A percentile compares a stretch with the other conserved stretches of the same genome.
phyloP scores from a whole-genome alignment of 805 yeast species.

The Candida vaughaniae region DNA sequence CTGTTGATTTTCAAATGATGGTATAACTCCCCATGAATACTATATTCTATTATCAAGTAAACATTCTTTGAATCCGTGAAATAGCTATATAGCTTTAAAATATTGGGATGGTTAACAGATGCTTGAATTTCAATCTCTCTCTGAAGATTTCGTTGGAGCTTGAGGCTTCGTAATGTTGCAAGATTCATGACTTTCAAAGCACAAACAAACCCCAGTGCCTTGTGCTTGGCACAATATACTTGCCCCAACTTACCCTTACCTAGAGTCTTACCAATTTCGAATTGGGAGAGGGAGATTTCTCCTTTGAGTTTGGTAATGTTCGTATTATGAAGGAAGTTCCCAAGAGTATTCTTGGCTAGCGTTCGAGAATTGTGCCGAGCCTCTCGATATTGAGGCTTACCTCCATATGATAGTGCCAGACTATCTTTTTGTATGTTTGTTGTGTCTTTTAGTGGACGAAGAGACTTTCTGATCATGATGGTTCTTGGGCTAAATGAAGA shows the following conservation, averaged over 20 bases:
- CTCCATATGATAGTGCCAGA: too few species aligned
- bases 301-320: slow-evolving; percentile 5
- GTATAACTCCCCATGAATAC: slow-evolving; percentile 84
- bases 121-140: slow-evolving; percentile 93
- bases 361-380: not conserved
- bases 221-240: slow-evolving; percentile 86
- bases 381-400: too few species aligned
- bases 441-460: slow-evolving; percentile 4
- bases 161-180: slow-evolving; percentile 67
- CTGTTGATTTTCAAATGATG: slow-evolving; percentile 63
- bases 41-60: slow-evolving; percentile 80
- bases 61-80: slow-evolving; percentile 81
- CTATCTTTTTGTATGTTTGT: slow-evolving; percentile 4
- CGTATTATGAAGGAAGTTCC: slow-evolving; percentile 9
- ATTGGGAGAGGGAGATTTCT: slow-evolving; percentile 49
- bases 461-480: slow-evolving; percentile 7
- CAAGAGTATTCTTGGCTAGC: not conserved
- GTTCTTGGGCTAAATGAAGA: too few species aligned
- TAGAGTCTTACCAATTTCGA: slow-evolving; percentile 81
- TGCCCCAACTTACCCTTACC: slow-evolving; percentile 95
- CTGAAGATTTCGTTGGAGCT: slow-evolving; percentile 80
- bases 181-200: slow-evolving; percentile 93
- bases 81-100: slow-evolving; percentile 79
- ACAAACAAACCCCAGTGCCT: slow-evolving; percentile 70
- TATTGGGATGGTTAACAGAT: slow-evolving; percentile 71